Evolutionary conservation across 1,284 basidiomycete genomes (phyloP), one percentile per base, ranked within the genome.

Genomic region (Apiotrichum porosum): DNA sequence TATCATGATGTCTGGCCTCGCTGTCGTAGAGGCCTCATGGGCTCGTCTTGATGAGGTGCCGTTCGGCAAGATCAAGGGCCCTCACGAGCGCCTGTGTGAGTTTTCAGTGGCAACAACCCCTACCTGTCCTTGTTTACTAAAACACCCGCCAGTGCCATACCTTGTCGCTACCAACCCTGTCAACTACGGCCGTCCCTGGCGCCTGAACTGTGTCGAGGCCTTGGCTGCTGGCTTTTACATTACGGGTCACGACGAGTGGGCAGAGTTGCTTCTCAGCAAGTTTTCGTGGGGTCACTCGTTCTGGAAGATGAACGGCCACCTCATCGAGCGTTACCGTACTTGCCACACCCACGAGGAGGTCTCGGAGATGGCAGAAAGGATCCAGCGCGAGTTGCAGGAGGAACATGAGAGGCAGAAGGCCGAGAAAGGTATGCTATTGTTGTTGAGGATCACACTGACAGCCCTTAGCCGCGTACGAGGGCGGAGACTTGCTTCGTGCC

Each of bases 1-100:
- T 43, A 76, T 97, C 13, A 76, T 80, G 4, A 78, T 81, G 50
- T 77, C 78, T 34, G 94, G 94, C 0, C 75, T 97, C 1, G 94
- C 94, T 0, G 94, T 98, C 9, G 91, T 98, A 2, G 94, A 98
- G 68, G 97, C 92, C 70, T 93, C 89, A 4, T 98, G 94, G 94
- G 94, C 94, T 2, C 79, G 92, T 18, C 75, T 97, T 8, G 88
- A 92, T 45, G 93, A 97, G 56, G 84, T 97, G 3, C 94, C 94
- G 0, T 98, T 95, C 68, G 78, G 80, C 44, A 97, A 95, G 73
- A 94, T 97, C 62, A 82, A 88, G 18, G 89, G 88, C 57, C 91
- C 92, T 0, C 81, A 97, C 62, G 94, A 98, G 76, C 81, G 94
- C 12, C 72, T 97, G 31, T 65, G 91, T 94, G 60, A 57, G 88